A percentile compares a stretch with the other conserved stretches of the same genome.
These are phyloP conservation scores for Microbotryum lychnidis-dioicae DNA, from an alignment of 1,284 basidiomycete species.

Conservation along the genomic window DNA sequence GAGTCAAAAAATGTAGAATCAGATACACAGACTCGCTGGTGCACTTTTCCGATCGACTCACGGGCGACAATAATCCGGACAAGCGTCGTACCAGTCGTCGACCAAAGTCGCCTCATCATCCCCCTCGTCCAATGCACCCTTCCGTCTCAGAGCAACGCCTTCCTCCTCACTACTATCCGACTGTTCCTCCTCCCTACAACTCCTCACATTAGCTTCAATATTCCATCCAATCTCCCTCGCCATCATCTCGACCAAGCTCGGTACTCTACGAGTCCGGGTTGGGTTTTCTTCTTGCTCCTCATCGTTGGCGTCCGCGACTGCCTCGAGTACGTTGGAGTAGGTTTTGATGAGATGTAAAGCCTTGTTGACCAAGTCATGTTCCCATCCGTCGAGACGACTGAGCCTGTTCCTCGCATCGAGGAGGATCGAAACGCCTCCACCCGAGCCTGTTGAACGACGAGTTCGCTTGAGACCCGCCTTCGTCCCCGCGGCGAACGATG, in stretches of 20 bases:
- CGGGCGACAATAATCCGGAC: slow-evolving; percentile 3
- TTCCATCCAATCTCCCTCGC: slow-evolving; percentile 2
- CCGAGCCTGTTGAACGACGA: too few species aligned
- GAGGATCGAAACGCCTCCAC: too few species aligned
- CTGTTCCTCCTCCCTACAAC: background rate
- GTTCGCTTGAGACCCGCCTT: too few species aligned
- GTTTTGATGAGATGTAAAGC: slow-evolving; percentile 3
- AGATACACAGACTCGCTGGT: background rate
- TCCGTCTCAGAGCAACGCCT: background rate
- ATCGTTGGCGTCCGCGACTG: too few species aligned
- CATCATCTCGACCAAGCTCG: slow-evolving; percentile 4
- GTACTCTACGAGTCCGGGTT: background rate
- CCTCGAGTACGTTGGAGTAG: slow-evolving; percentile 3
- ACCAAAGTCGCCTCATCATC: background rate
- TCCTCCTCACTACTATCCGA: background rate
- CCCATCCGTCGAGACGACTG: too few species aligned
- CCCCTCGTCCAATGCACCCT: background rate
- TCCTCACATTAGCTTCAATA: slow-evolving; percentile 2
- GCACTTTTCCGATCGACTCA: background rate
- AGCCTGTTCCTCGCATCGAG: too few species aligned
- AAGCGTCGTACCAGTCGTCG: slow-evolving; percentile 6
- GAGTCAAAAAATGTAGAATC: too few species aligned
- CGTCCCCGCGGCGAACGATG: too few species aligned
- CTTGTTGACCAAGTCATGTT: background rate
- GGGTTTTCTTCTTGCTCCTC: too few species aligned